These are phyloP conservation scores for Candida corydali DNA, from an alignment of 805 yeast genomes.

Conservation along the genomic window DNA sequence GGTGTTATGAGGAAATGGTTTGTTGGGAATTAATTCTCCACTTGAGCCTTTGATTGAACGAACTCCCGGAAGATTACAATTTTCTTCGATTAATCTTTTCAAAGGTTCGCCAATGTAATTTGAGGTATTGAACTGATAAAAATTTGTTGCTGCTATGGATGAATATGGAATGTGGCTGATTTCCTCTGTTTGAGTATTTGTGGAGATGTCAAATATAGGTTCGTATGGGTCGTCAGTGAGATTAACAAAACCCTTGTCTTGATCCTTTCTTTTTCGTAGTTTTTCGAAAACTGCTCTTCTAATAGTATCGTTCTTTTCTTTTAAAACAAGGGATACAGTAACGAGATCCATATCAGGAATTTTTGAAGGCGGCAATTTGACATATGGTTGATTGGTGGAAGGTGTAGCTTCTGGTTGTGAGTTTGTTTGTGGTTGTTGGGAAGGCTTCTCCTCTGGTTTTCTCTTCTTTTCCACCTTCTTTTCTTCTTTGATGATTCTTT, in stretches of 20 bases:
- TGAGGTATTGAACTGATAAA: conserved; percentile 60
- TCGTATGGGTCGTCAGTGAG: conserved; percentile 82
- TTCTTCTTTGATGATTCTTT: conserved; percentile 41
- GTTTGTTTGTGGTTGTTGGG: conserved; percentile 10
- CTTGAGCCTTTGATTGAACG: conserved; percentile 45
- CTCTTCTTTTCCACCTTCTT: conserved; percentile 15
- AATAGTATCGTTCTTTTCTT: conserved; percentile 73
- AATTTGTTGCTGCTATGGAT: conserved; percentile 64
- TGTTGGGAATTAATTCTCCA: conserved; percentile 47
- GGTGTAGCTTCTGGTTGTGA: conserved; percentile 13
- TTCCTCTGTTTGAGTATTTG: conserved; percentile 43
- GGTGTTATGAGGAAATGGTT: conserved; percentile 47
- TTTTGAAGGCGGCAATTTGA: conserved; percentile 81
- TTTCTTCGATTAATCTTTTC: conserved; percentile 40
- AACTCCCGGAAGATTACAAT: conserved; percentile 43
- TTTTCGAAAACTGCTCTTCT: conserved; percentile 83
- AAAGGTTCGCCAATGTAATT: conserved; percentile 45
- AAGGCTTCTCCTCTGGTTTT: conserved; percentile 16
- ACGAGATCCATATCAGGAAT: conserved; percentile 89
- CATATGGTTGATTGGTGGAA: conserved; percentile 68
- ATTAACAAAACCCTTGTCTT: conserved; percentile 75
- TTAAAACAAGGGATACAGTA: conserved; percentile 70
- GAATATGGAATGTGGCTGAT: conserved; percentile 72
- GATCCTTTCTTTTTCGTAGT: conserved; percentile 64
- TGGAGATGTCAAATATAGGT: conserved; percentile 70